phyloP scores from a whole-genome alignment of 768 basidiomycete genomes.

The Lactarius indigo region DNA sequence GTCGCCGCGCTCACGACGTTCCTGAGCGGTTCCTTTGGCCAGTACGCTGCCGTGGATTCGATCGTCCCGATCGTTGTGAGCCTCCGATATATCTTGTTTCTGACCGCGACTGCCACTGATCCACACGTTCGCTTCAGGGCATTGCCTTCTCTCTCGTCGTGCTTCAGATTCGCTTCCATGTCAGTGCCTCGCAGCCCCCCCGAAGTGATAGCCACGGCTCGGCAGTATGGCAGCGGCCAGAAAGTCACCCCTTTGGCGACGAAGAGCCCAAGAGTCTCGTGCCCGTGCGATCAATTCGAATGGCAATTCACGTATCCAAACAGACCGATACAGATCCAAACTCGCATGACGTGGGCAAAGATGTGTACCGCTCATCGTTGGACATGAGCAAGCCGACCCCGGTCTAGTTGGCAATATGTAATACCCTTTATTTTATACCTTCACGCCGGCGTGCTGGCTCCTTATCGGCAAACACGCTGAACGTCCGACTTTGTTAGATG shows the following conservation, averaged over 20 bases:
- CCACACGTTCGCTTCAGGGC: neutral
- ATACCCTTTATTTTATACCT: neutral
- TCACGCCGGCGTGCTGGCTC: neutral
- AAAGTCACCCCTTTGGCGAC: neutral
- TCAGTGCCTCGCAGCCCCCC: neutral
- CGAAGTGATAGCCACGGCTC: neutral
- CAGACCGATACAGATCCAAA: neutral
- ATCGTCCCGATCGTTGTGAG: slow-evolving; percentile 6
- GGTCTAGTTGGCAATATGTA: neutral
- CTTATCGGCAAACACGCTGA: neutral
- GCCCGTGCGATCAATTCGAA: neutral
- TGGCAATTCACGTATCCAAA: neutral
- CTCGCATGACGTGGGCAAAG: neutral
- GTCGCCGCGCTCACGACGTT: neutral
- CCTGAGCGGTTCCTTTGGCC: neutral
- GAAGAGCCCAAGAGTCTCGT: neutral
- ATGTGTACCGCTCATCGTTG: neutral
- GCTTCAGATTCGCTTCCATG: slow-evolving; percentile 14
- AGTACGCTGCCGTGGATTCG: neutral
- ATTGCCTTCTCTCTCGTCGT: slow-evolving; percentile 12
- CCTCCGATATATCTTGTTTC: neutral
- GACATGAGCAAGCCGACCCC: neutral
- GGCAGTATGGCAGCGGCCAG: neutral
- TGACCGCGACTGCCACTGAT: neutral
- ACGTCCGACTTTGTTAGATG: neutral